phyloP scores from a whole-genome alignment of 1,284 basidiomycete genomes.

The Marasmius sp. region DNA sequence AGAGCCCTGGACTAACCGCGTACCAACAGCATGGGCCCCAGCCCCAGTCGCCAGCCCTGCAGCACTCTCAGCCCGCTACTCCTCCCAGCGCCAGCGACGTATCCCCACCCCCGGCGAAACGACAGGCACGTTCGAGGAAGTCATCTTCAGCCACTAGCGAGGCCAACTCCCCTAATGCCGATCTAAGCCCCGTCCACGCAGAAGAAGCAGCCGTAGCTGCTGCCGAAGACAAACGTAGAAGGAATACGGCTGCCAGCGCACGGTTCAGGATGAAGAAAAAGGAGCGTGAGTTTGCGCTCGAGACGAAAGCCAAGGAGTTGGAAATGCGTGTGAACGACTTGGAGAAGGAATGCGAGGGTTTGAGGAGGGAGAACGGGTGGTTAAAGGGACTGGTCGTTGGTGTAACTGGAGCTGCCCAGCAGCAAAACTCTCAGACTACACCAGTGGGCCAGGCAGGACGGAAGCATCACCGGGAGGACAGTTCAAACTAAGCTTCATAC shows the following conservation, averaged over 20 bases:
- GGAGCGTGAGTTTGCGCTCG: slow-evolving; percentile 92
- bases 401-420: slow-evolving; percentile 67
- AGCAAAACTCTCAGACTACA: slow-evolving; percentile 12
- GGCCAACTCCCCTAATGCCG: slow-evolving; percentile 38
- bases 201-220: slow-evolving; percentile 35
- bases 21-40: slow-evolving; percentile 13
- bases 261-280: slow-evolving; percentile 99
- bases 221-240: slow-evolving; percentile 87
- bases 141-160: slow-evolving; percentile 46
- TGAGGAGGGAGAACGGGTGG: slow-evolving; percentile 94
- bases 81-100: slow-evolving; percentile 24
- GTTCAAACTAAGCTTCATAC: background rate
- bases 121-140: slow-evolving; percentile 16
- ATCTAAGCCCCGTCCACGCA: slow-evolving; percentile 24
- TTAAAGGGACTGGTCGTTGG: slow-evolving; percentile 91
- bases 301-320: slow-evolving; percentile 91
- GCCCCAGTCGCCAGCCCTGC: slow-evolving; percentile 16
- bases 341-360: slow-evolving; percentile 87
- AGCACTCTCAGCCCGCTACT: slow-evolving; percentile 10
- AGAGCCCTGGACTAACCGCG: background rate
- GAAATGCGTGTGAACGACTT: slow-evolving; percentile 80
- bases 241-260: slow-evolving; percentile 95
- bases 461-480: background rate
- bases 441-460: background rate
- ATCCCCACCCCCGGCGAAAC: slow-evolving; percentile 44